Evolutionary conservation across 2,329 filamentous ascomycete species (phyloP), one percentile per base, ranked within the genome.

Genomic region (Exophiala oligosperma): DNA sequence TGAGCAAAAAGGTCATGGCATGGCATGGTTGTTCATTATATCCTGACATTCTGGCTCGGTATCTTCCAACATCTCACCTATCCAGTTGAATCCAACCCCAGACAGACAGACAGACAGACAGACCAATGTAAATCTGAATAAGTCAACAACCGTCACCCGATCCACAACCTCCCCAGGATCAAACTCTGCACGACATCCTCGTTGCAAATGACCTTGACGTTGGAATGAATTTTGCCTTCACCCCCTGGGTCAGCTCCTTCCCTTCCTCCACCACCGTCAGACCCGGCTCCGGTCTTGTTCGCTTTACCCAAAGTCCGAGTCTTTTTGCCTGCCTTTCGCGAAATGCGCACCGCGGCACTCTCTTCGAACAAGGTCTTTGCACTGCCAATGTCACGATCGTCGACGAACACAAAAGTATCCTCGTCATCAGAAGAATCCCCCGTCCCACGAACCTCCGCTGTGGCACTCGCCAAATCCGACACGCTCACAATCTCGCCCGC

Each of bases 101-200:
- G 17, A 17, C 17, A 17, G 17, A 17, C 17, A 17, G 17, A 17
- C 17, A 17, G 17, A 17, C 17, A 17, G 17, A 17, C 17, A 17
- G 17, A 17, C 17, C 17, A 17, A 17, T 17, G 17, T 17, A 17
- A 28, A 28, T 28, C 26, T 28, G 26, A 28, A 28, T 28, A 28
- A 28, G 4, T 28, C 4, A 7, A 28, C 6, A 11, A 29, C 8
- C n/a, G 24, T 52, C 49, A 52, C 4, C 59, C 55, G 12, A 60
- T 57, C 52, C 60, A 83, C 65, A 97, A 75, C 60, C 86, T 84
- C 0, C 92, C 93, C 51, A 96, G 72, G 63, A 99, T 97, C 59
- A 97, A 77, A 72, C 92, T 97, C 78, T 99, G 93, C 55, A 96
- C 87, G 23, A 97, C 85, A 70, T 93, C 85, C 74, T 97, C 93